These are phyloP conservation scores for Claviceps quebecensis DNA, from an alignment of 2,329 filamentous ascomycete species.

Conservation along the genomic window DNA sequence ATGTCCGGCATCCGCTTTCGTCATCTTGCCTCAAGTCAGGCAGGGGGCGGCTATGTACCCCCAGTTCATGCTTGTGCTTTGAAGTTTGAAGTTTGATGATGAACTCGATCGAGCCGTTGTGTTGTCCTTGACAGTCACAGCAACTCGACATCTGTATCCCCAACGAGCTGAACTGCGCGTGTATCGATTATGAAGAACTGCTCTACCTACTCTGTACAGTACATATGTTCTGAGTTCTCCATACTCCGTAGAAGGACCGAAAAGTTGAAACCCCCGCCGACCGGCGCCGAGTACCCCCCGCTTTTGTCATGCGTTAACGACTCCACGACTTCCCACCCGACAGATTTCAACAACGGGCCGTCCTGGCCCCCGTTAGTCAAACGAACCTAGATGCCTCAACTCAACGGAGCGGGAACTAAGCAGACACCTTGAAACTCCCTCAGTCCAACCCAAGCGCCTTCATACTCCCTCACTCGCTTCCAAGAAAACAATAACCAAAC, in stretches of 20 bases:
- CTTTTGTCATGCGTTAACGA: neutral
- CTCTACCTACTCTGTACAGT: too few relatives aligned
- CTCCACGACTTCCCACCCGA: neutral
- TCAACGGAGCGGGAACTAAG: neutral
- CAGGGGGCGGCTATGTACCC: neutral
- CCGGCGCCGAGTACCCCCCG: neutral
- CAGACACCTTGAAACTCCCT: neutral
- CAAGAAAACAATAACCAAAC: neutral
- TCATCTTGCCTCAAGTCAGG: neutral
- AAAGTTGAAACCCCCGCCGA: neutral
- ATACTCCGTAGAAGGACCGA: neutral
- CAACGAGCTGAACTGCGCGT: too few relatives aligned
- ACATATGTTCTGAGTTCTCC: too few relatives aligned
- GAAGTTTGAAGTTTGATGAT: neutral
- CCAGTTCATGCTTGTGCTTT: neutral
- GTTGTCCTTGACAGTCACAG: too few relatives aligned
- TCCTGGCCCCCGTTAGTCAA: neutral
- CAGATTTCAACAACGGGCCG: neutral
- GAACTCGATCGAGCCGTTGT: too few relatives aligned
- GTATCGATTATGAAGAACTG: too few relatives aligned
- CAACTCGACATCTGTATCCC: too few relatives aligned
- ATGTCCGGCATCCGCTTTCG: neutral
- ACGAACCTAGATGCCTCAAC: neutral
- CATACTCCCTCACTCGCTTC: neutral
- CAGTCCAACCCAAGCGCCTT: neutral